Evolutionary conservation across 1,284 basidiomycete genomes (phyloP), one percentile per base, ranked within the genome.

Genomic region (Ustilago esculenta): DNA sequence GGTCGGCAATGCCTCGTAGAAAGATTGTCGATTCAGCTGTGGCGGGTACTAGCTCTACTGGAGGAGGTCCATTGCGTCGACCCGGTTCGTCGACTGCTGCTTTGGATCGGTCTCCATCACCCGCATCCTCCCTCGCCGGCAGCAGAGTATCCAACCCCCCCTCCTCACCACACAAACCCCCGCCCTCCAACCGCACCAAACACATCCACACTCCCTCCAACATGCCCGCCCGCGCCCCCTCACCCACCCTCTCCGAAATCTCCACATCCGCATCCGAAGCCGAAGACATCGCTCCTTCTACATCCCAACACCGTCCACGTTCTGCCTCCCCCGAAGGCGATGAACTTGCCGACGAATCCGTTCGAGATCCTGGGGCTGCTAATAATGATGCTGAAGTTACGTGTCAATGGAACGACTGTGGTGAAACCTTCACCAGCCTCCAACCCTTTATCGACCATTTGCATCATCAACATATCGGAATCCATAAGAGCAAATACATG

Each of bases 401-500:
- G 32, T 92, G 90, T 80, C 86, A 87, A 50, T 92, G 90, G 90
- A 89, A 89, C 50, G 88, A 88, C 68, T 92, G 91, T 77, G 88
- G 89, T 2, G 80, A 85, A 61, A 85, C 88, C 4, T 92, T 89
- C 77, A 87, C 85, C 14, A 87, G 90, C 74, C 84, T 92, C 11
- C 87, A 87, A 21, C 87, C 87, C 0, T 85, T 92, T 58, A 90
- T 92, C 64, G 87, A 88, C 12, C 90, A 92, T 75, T 87, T 92
- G 42, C 90, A 91, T 74, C 85, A 87, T 65, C 72, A 68, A 34
- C 91, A 92, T 76, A 90, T 92, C 75, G 90, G 90, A 32, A 88
- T 89, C n/a, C 88, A 92, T 84, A 92, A 91, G 82, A 88, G 89
- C 21, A 90, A 88, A 73, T 94, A 94, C 81, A 89, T 89, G 21